phyloP scores from a whole-genome alignment of 192 early-diverging fungal genomes.

The Linnemannia exigua region DNA sequence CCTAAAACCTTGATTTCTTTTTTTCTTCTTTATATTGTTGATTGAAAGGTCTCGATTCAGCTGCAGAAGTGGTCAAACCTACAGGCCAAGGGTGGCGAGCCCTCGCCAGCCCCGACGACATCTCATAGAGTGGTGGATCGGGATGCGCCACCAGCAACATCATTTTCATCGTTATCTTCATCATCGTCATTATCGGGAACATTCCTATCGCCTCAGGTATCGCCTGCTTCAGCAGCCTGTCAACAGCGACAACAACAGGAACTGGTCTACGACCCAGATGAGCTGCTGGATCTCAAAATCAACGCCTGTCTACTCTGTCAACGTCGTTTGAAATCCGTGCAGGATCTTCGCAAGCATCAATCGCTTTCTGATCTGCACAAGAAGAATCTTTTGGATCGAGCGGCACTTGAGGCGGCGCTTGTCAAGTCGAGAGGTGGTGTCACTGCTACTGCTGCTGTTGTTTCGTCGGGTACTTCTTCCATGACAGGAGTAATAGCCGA shows the following conservation, averaged over 20 bases:
- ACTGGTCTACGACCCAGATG: slow-evolving; percentile 35
- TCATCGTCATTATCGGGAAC: background rate
- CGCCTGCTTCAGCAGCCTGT: background rate
- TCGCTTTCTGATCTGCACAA: slow-evolving; percentile 72
- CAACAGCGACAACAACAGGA: background rate
- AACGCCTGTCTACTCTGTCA: slow-evolving; percentile 74
- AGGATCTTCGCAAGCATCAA: slow-evolving; percentile 69
- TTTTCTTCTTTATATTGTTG: background rate
- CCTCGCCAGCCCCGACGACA: background rate
- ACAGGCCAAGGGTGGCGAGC: slow-evolving; percentile 7
- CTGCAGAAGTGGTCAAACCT: slow-evolving; percentile 50
- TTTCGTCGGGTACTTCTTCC: background rate
- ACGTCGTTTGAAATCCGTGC: slow-evolving; percentile 64
- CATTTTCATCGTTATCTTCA: background rate
- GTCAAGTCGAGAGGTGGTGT: slow-evolving; percentile 24
- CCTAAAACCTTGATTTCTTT: background rate
- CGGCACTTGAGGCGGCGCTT: slow-evolving; percentile 25
- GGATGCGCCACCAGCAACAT: background rate
- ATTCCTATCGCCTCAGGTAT: background rate
- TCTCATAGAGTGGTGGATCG: background rate
- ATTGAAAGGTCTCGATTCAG: slow-evolving; percentile 37
- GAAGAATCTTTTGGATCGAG: slow-evolving; percentile 42
- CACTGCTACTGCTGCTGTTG: background rate
- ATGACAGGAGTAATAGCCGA: background rate
- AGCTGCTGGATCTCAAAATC: slow-evolving; percentile 55